These are phyloP conservation scores for Nyssa sinensis DNA, from an alignment of 148 eudicot species.

Conservation along the genomic window DNA sequence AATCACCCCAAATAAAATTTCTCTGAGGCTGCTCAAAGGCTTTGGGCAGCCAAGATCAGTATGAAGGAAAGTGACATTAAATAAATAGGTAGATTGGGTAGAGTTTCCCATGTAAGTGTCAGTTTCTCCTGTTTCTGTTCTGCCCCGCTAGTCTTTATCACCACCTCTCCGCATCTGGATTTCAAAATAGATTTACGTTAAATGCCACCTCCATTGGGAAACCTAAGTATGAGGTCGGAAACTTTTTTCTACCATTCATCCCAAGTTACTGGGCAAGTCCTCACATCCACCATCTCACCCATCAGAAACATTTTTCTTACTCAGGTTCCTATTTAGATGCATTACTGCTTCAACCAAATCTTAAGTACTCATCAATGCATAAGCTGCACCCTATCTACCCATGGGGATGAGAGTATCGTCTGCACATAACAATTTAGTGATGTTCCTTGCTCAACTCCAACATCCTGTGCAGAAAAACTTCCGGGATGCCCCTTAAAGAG, in stretches of 20 bases:
- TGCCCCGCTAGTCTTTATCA: not conserved
- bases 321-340: too few relatives aligned
- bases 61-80: too few relatives aligned
- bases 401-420: not conserved
- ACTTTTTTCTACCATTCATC: too few relatives aligned
- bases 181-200: not conserved
- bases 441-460: not conserved
- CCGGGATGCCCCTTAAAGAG: not conserved
- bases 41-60: too few relatives aligned
- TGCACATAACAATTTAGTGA: not conserved
- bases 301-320: not conserved
- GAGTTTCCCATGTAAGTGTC: too few relatives aligned
- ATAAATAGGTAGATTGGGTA: too few relatives aligned
- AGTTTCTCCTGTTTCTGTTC: not conserved
- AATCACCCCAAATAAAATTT: too few relatives aligned
- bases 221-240: not conserved
- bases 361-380: too few relatives aligned
- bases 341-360: too few relatives aligned
- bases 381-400: not conserved
- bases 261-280: not conserved
- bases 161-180: not conserved
- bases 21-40: too few relatives aligned
- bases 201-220: not conserved
- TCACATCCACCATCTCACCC: not conserved
- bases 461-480: not conserved